phyloP scores from a whole-genome alignment of 2,329 filamentous ascomycete genomes.

The Phymatotrichopsis omnivora region DNA sequence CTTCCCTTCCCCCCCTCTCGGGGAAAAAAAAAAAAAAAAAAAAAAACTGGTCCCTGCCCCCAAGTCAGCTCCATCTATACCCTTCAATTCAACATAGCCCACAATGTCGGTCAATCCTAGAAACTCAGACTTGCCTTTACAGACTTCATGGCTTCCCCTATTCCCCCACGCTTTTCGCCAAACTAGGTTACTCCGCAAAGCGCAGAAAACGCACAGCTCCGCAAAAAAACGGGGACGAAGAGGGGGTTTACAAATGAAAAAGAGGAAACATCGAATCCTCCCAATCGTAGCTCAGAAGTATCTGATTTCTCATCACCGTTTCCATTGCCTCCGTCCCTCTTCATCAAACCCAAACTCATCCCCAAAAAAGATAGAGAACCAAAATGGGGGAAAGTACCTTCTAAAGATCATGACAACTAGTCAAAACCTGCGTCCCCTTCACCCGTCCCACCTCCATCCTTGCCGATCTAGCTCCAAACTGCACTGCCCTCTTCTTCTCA shows the following conservation, averaged over 20 bases:
- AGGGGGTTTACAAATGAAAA: not conserved
- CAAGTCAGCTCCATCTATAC: too few species aligned
- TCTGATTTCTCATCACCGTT: constrained; percentile 4
- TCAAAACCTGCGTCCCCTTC: constrained; percentile 25
- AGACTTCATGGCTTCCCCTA: not conserved
- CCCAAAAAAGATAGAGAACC: not conserved
- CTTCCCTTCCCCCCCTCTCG: too few species aligned
- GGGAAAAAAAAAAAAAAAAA: too few species aligned
- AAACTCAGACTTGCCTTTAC: not conserved
- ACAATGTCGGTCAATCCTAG: too few species aligned
- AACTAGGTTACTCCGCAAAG: not conserved
- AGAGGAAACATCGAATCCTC: not conserved
- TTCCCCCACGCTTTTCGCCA: not conserved
- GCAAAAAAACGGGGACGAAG: not conserved
- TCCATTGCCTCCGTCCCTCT: not conserved
- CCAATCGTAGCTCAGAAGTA: constrained; percentile 7
- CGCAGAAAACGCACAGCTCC: not conserved
- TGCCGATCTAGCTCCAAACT: constrained; percentile 71
- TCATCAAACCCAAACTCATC: not conserved
- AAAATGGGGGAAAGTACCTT: not conserved
- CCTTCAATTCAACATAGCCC: too few species aligned
- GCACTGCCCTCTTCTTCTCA: constrained; percentile 91
- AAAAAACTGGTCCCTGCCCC: too few species aligned
- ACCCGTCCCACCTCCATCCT: constrained; percentile 54
- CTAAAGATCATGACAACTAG: not conserved